phyloP scores from a whole-genome alignment of 2,329 filamentous ascomycete genomes.

The Tolypocladium ophioglossoides region DNA sequence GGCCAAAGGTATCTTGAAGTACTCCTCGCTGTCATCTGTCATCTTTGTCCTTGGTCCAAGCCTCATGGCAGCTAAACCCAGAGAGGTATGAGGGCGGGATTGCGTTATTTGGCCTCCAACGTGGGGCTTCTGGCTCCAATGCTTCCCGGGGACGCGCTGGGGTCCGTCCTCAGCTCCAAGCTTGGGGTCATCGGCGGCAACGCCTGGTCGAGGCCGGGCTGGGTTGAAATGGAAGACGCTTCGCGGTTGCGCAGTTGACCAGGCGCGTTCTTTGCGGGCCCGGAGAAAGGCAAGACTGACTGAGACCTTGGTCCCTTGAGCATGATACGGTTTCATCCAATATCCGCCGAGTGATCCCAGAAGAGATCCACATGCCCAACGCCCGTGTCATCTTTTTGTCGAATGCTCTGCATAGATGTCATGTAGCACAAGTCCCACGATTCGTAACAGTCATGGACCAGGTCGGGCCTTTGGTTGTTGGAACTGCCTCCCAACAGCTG shows the following conservation, averaged over 20 bases:
- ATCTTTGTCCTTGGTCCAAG: conserved; percentile 9
- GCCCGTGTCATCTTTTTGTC: too few species aligned
- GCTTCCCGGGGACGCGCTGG: neutral
- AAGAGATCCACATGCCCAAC: neutral
- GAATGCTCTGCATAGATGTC: neutral
- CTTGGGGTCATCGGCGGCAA: neutral
- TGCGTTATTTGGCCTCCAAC: conserved; percentile 9
- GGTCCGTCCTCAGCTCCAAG: neutral
- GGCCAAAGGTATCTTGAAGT: conserved; percentile 8
- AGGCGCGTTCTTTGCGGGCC: neutral
- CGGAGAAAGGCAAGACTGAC: neutral
- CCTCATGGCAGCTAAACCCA: conserved; percentile 8
- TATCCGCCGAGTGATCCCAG: neutral
- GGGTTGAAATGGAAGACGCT: too few species aligned
- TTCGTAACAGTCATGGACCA: neutral
- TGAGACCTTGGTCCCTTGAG: neutral
- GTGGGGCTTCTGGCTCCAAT: neutral
- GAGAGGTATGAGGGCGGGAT: conserved; percentile 10
- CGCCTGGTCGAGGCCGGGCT: neutral
- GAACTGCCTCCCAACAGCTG: neutral
- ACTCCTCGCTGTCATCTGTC: conserved; percentile 8
- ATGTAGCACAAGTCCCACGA: too few species aligned
- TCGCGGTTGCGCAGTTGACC: neutral
- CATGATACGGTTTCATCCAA: neutral
- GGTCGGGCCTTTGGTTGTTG: neutral